A percentile compares a stretch with the other conserved stretches of the same genome.
Evolutionary conservation across 306 rosid genomes (phyloP).

Genomic region (Vicia villosa): DNA sequence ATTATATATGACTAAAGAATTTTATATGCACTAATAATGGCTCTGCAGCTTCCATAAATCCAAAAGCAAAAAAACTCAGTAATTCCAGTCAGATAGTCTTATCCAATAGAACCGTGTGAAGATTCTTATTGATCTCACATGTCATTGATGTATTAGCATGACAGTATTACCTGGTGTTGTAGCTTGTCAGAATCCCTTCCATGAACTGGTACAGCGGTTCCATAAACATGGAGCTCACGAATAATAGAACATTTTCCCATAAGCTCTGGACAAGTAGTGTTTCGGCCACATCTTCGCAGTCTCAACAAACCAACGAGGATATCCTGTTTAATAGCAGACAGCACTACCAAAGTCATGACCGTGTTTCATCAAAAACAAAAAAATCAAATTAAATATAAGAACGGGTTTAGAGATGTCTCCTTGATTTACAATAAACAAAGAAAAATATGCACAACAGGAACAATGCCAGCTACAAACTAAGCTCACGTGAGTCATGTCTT

Average conservation of each 20-base stretch:
- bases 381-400: neutral
- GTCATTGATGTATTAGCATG: conserved; percentile 21
- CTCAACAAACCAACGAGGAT: conserved; percentile 93
- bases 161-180: conserved; percentile 84
- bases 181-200: conserved; percentile 92
- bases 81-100: neutral
- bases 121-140: neutral
- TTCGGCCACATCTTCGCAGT: conserved; percentile 81
- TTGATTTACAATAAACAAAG: conserved; percentile 8
- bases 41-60: neutral
- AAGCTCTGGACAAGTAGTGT: conserved; percentile 84
- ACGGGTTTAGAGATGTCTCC: conserved; percentile 15
- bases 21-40: neutral
- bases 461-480: neutral
- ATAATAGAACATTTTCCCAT: conserved; percentile 85
- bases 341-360: conserved; percentile 19
- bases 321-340: conserved; percentile 54
- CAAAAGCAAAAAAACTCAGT: neutral
- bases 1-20: conserved; percentile 20
- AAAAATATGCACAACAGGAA: conserved; percentile 15
- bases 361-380: conserved; percentile 17
- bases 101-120: conserved; percentile 13
- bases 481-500: conserved; percentile 25
- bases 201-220: conserved; percentile 98
- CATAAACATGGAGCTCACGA: conserved; percentile 97